Base-by-base conservation (phyloP, 768 basidiomycete species). In the Lactarius trivialis region DNA sequence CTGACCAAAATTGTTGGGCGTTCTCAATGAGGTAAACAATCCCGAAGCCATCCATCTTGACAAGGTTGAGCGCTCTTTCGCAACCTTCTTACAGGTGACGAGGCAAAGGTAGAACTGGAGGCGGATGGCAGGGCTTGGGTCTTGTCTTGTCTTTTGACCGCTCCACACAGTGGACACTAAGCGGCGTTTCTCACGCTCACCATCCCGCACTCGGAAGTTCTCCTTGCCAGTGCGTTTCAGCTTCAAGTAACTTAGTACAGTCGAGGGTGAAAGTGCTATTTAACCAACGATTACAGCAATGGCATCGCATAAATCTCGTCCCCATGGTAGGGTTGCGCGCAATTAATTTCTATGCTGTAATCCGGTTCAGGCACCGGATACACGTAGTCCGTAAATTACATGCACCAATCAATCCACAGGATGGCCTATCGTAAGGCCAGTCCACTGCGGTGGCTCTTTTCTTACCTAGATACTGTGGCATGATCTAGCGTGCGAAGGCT, bases 1-100 rank as follows among this genome's bases (percentile, higher is more conserved):
- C 91, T 68, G 89, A 86, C 91, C 92, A 94, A 73, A 93, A 94
- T 73, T 93, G 90, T 66, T 89, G 90, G 49, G 89, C 83, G 60
- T 83, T 88, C 66, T 89, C 85, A 67, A 94, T 86, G 63, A 88
- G 79, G 74, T 93, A 94, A 30, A 86, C 83, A 63, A 92, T 88
- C 33, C 86, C 89, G n/a, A 89, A 77, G 49, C 83, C 82, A 67
- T 89, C 88, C 71, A 85, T 79, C 76, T 70, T 55, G 14, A 41
- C 14, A 6, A 48, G 3, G 19, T 2, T n/a, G 43, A 57, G 7
- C 21, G 33, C 41, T 6, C 3, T 41, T 12, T 34, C 7, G 14
- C 7, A 28, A 49, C 28, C 57, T 11, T 26, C 36, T 39, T 32
- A 15, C 26, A 21, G 56, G 36, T 4, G 43, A 54, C 34, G n/a